phyloP scores from a whole-genome alignment of 176 grass and related monocot genomes.

The Melocanna baccifera region DNA sequence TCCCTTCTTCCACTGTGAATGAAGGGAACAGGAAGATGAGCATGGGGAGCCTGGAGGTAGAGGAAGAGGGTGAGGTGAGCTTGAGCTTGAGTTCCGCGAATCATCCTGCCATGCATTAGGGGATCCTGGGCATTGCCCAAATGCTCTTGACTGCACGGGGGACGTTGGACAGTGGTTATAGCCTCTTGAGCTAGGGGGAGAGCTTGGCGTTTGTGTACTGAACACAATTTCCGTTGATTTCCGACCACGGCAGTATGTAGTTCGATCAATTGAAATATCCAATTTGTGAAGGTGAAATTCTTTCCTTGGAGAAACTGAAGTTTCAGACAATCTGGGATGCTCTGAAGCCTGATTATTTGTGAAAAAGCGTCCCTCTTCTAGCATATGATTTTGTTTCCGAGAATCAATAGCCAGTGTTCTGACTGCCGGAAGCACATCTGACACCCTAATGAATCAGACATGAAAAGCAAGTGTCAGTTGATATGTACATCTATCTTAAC shows the following conservation, averaged over 20 bases:
- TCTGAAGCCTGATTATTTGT: conserved; percentile 39
- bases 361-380: conserved; percentile 35
- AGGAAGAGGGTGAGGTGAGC: conserved; percentile 64
- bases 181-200: conserved; percentile 43
- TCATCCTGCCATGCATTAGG: conserved; percentile 57
- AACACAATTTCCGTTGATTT: conserved; percentile 56
- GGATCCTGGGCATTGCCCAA: conserved; percentile 52
- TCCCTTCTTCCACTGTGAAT: conserved; percentile 72
- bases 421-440: conserved; percentile 7
- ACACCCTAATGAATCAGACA: conserved; percentile 30
- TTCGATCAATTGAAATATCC: conserved; percentile 39
- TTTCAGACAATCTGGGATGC: conserved; percentile 36
- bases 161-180: conserved; percentile 33
- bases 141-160: conserved; percentile 40
- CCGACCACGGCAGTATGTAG: conserved; percentile 29
- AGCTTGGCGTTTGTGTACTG: conserved; percentile 26
- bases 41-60: conserved; percentile 60
- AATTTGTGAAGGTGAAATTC: conserved; percentile 35
- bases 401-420: conserved; percentile 37
- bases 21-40: conserved; percentile 40
- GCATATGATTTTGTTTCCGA: conserved; percentile 25
- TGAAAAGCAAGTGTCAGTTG: conserved; percentile 4
- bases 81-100: conserved; percentile 46
- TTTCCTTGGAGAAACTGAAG: conserved; percentile 44
- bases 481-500: not conserved